phyloP scores from a whole-genome alignment of 495 filamentous ascomycete genomes.

The Aspergillus steynii region DNA sequence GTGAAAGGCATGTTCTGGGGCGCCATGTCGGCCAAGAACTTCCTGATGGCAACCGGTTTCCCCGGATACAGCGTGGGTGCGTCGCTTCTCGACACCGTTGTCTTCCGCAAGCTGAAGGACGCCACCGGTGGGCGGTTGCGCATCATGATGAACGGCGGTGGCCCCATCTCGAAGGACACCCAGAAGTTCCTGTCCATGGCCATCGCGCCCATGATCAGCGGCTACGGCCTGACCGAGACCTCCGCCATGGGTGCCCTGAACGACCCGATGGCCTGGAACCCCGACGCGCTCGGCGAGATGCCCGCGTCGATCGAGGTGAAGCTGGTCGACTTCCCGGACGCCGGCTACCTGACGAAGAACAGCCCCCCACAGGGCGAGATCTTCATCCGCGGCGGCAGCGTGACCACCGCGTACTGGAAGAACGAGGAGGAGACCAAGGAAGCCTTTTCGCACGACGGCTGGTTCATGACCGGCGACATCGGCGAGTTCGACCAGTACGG shows the following conservation, averaged over 20 bases:
- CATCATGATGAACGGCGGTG: constrained; percentile 84
- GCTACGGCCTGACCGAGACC: constrained; percentile 97
- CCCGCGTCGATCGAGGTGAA: constrained; percentile 86
- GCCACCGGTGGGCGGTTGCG: constrained; percentile 81
- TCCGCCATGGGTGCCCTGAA: constrained; percentile 90
- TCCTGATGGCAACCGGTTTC: constrained; percentile 72
- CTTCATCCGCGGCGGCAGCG: constrained; percentile 80
- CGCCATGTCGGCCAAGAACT: constrained; percentile 79
- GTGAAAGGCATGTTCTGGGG: constrained; percentile 90
- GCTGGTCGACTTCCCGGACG: constrained; percentile 92
- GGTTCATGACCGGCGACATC: constrained; percentile 97
- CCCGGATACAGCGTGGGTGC: constrained; percentile 68
- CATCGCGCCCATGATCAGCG: constrained; percentile 83
- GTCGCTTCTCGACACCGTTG: constrained; percentile 67
- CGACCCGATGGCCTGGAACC: constrained; percentile 88
- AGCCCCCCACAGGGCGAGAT: constrained; percentile 93
- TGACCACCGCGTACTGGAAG: constrained; percentile 73
- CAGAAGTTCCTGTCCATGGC: constrained; percentile 87
- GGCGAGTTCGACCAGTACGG: constrained; percentile 84
- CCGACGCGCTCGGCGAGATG: constrained; percentile 75
- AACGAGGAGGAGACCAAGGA: constrained; percentile 83
- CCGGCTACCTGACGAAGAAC: constrained; percentile 85
- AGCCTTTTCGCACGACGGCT: constrained; percentile 73
- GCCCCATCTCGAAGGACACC: constrained; percentile 82
- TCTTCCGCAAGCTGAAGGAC: constrained; percentile 91